Evolutionary conservation across 2,329 filamentous ascomycete species (phyloP), one percentile per base, ranked within the genome.

Genomic region (Boeremia exigua): DNA sequence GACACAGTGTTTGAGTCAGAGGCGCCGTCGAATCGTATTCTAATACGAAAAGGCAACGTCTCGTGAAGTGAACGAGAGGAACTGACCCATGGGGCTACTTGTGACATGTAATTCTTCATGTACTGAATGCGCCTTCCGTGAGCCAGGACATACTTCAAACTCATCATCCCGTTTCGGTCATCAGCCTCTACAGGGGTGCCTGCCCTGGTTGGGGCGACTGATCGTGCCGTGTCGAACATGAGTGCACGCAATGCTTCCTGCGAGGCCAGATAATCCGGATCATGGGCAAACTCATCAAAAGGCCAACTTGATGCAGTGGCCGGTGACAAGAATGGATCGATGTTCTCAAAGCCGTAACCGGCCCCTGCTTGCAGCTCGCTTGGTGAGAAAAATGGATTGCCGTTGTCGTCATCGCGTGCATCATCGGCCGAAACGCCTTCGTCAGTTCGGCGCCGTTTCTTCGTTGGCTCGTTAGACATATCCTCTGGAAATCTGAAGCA

Each of bases 41-140:
- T 23, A 23, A 23, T 23, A 3, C 19, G 19, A 23, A 23, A 5
- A 23, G 19, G 19, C 19, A 23, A 5, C 19, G 5, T 23, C 7
- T 4, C 6, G 14, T 12, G 25, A 27, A 39, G 11, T 10, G 12
- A 6, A n/a, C 6, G 4, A 14, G 37, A 25, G 25, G 37, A 27
- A 54, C 63, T 52, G 48, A 68, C 68, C 66, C 66, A 71, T 14
- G 68, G 67, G 7, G 69, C 69, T 3, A 71, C 68, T 19, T 65
- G 57, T 4, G 65, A 64, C 32, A 71, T 62, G 44, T 72, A 72
- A 23, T 70, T 70, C 45, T 70, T 71, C 37, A 72, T 34, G 42
- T 70, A 71, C 32, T 69, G 65, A 9, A 69, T 56, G 2, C 62
- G 60, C 34, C 57, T 61, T 32, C 64, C 66, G 33, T 64, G 56